phyloP scores from a whole-genome alignment of 306 rosid genomes.

The Crotalaria pallida region DNA sequence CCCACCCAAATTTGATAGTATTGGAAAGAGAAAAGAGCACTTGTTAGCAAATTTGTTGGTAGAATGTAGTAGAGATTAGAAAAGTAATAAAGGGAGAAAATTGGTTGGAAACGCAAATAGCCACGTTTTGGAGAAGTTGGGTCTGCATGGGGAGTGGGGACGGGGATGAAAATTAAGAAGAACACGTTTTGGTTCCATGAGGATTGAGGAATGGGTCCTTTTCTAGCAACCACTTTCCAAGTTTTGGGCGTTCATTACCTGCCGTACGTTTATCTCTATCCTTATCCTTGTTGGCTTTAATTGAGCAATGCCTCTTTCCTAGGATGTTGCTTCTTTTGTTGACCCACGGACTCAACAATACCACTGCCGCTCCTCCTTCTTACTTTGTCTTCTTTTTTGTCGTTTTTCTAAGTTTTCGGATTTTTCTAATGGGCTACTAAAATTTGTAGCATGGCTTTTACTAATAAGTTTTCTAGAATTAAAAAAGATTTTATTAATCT shows the following conservation, averaged over 20 bases:
- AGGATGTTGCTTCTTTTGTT: conserved; percentile 42
- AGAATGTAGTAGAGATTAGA: conserved; percentile 11
- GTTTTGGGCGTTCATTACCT: conserved; percentile 1
- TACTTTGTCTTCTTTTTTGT: neutral
- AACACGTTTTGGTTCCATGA: conserved; percentile 18
- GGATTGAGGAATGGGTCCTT: conserved; percentile 10
- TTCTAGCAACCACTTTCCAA: conserved; percentile 27
- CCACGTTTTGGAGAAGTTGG: conserved; percentile 23
- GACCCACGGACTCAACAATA: conserved; percentile 21
- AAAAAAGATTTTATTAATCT: too few relatives aligned
- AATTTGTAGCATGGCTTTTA: too few relatives aligned
- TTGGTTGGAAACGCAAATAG: conserved; percentile 24
- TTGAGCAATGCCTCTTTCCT: conserved; percentile 34
- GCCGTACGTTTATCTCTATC: conserved; percentile 20
- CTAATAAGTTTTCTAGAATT: too few relatives aligned
- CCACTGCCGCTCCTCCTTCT: neutral
- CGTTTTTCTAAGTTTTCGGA: neutral
- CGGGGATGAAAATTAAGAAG: neutral
- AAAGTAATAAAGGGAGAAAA: neutral
- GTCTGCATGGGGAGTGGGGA: neutral
- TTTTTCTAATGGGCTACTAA: too few relatives aligned
- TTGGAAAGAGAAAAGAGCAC: conserved; percentile 9
- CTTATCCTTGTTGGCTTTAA: conserved; percentile 39
- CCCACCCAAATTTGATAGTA: conserved; percentile 48
- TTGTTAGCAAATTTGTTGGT: conserved; percentile 1